Evolutionary conservation across 108 stramenopile species (phyloP), one percentile per base, ranked within the genome.

Genomic region (Schizochytrium sp.): DNA sequence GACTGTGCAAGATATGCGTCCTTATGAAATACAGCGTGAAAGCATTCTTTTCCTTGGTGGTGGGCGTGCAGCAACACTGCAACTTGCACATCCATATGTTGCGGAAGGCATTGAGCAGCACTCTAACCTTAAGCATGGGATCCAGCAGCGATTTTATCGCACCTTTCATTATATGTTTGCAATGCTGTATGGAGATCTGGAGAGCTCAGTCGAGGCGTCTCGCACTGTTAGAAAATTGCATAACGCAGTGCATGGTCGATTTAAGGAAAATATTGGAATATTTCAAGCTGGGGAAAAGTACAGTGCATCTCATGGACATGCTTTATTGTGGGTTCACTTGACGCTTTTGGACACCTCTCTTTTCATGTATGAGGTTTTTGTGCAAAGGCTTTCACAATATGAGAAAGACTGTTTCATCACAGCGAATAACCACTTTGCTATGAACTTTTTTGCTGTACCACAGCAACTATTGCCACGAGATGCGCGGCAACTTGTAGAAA

Each of bases 111-210:
- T 83, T 42, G 8, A 10, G 5, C 17, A 49, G 47, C 76, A 83
- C 76, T 83, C 76, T 2, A 83, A 83, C 47, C 3, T 83, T 0
- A 83, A 83, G 76, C 49, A 83, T 40, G 76, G 76, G 28, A 53
- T 83, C 2, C 76, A 83, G 76, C 50, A 83, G 53, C 47, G 76
- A 17, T 83, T 83, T 53, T 83, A 38, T 28, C 10, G 28, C 17
- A 83, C 76, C 5, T 83, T 83, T 53, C 49, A 83, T 47, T 83
- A 83, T 53, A 83, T 83, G 76, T 83, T 83, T 83, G 76, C 76
- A n/a, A 83, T 83, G 76, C 47, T 38, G 13, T 83, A 19, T 53
- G 76, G 76, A 0, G 40, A 46, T 17, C 50, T 40, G 0, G 2
- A 55, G 15, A 53, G 28, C 45, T 17, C 76, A n/a, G 76, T 5